phyloP scores from a whole-genome alignment of 2,329 filamentous ascomycete species.

The Microcera coccophila region DNA sequence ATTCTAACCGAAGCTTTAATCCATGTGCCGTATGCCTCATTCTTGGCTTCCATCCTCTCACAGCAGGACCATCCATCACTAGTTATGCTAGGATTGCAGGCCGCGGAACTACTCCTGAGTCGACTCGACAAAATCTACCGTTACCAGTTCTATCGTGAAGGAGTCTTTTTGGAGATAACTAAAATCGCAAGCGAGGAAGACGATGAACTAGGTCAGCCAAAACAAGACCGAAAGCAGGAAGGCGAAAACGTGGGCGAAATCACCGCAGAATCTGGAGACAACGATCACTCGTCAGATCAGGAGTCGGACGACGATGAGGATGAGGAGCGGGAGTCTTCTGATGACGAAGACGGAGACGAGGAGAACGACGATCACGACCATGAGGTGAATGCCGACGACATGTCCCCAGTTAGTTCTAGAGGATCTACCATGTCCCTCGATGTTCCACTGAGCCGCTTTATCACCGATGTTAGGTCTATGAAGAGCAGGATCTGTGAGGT shows the following conservation, averaged over 20 bases:
- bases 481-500: constrained; percentile 65
- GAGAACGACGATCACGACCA: constrained; percentile 50
- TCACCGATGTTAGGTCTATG: constrained; percentile 53
- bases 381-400: constrained; percentile 51
- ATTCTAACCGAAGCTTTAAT: constrained; percentile 83
- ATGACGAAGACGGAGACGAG: constrained; percentile 44
- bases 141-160: constrained; percentile 95
- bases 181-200: constrained; percentile 63
- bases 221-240: constrained; percentile 15
- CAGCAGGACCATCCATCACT: constrained; percentile 89
- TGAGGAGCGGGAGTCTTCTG: constrained; percentile 36
- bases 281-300: constrained; percentile 29
- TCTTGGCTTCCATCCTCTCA: constrained; percentile 88
- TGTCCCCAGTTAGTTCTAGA: constrained; percentile 63
- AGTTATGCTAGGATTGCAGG: constrained; percentile 82
- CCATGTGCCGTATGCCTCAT: constrained; percentile 90
- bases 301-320: constrained; percentile 31
- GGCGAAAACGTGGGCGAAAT: constrained; percentile 25
- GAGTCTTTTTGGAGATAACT: constrained; percentile 85
- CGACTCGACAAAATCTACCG: constrained; percentile 84
- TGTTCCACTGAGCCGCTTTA: constrained; percentile 46
- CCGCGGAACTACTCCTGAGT: constrained; percentile 80
- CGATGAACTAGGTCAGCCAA: constrained; percentile 13
- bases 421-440: constrained; percentile 63
- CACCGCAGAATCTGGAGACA: constrained; percentile 26